phyloP scores from a whole-genome alignment of 2,329 filamentous ascomycete species.

The Xylaria arbuscula region DNA sequence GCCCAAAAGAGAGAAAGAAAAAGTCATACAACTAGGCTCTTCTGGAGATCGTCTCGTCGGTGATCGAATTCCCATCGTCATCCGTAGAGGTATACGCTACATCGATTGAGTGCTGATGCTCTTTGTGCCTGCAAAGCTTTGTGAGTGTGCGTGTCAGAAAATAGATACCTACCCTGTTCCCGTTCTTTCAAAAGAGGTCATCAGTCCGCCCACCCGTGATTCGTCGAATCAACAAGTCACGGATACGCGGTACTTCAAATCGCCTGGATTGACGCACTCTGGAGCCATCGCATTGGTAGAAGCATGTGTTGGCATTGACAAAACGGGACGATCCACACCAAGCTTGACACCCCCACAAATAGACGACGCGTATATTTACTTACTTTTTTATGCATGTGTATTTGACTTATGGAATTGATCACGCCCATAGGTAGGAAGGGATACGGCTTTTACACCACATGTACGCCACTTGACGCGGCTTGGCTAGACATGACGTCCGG shows the following conservation, averaged over 20 bases:
- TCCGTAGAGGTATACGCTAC: neutral
- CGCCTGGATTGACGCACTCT: conserved; percentile 21
- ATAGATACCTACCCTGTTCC: conserved; percentile 1
- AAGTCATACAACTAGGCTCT: conserved; percentile 7
- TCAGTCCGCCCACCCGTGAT: conserved; percentile 29
- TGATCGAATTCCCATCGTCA: neutral
- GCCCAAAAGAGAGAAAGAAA: conserved; percentile 3
- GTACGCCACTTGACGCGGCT: conserved; percentile 20
- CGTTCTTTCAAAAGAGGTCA: conserved; percentile 13
- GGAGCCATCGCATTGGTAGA: conserved; percentile 34
- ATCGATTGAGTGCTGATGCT: conserved; percentile 10
- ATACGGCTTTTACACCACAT: conserved; percentile 18
- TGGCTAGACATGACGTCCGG: conserved; percentile 7
- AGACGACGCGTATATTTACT: conserved; percentile 32
- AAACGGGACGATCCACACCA: conserved; percentile 36
- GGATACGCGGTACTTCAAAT: conserved; percentile 32
- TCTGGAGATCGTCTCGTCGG: conserved; percentile 11
- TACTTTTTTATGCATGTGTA: conserved; percentile 25
- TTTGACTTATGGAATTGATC: conserved; percentile 17
- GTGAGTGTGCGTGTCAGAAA: conserved; percentile 8
- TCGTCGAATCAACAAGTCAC: conserved; percentile 23
- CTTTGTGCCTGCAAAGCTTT: neutral
- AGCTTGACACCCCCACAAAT: conserved; percentile 19
- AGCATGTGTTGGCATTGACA: conserved; percentile 39
- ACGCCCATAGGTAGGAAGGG: conserved; percentile 15